A percentile compares a stretch with the other conserved stretches of the same genome.
Evolutionary conservation across 2,329 filamentous ascomycete species (phyloP).

Genomic region (Blumeriella jaapii): DNA sequence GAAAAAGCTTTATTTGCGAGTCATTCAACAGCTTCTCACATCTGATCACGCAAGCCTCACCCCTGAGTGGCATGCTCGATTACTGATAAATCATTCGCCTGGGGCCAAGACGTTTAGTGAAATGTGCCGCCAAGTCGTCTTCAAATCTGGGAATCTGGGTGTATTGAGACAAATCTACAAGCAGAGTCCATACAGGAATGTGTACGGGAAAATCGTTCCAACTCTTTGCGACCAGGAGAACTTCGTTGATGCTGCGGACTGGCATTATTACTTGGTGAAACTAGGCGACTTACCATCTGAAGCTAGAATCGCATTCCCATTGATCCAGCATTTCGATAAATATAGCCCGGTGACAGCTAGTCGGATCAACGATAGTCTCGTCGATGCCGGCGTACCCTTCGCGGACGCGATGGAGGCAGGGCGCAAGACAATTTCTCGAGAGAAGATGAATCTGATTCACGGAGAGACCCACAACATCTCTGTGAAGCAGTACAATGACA

Average conservation of each 20-base stretch:
- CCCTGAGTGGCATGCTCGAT: conserved; percentile 23
- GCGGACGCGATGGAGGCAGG: conserved; percentile 7
- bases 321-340: conserved; percentile 30
- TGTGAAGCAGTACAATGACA: conserved; percentile 48
- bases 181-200: conserved; percentile 27
- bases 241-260: conserved; percentile 30
- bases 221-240: conserved; percentile 29
- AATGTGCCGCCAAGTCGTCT: conserved; percentile 25
- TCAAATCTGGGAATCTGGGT: conserved; percentile 21
- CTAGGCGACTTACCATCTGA: conserved; percentile 32
- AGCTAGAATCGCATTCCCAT: conserved; percentile 29
- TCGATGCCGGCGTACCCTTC: conserved; percentile 19
- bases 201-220: conserved; percentile 34
- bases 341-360: conserved; percentile 23
- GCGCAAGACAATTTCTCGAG: conserved; percentile 19
- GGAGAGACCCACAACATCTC: conserved; percentile 22
- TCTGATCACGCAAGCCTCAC: conserved; percentile 12
- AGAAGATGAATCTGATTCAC: conserved; percentile 27
- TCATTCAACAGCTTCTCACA: conserved; percentile 32
- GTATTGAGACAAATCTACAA: conserved; percentile 33
- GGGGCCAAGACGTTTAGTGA: conserved; percentile 29
- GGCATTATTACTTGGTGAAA: conserved; percentile 35
- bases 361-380: conserved; percentile 19
- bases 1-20: conserved; percentile 31
- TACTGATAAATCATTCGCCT: conserved; percentile 20